These are phyloP conservation scores for Gelatoporia subvermispora DNA, from an alignment of 768 basidiomycete species.

Conservation along the genomic window DNA sequence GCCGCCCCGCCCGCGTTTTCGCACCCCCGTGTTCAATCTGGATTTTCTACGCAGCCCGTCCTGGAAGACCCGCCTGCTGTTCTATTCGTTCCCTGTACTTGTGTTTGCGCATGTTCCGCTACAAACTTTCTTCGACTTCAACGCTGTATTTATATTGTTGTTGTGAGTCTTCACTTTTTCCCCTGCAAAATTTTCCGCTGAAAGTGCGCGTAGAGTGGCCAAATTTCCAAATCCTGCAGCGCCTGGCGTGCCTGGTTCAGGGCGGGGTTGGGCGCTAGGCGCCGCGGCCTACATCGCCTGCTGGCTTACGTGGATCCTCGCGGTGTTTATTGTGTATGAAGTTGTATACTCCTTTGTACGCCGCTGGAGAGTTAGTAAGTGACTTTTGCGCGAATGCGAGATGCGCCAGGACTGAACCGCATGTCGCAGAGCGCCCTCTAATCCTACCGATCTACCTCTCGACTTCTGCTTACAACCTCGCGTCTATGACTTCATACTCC, in stretches of 20 bases:
- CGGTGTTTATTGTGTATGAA: conserved; percentile 74
- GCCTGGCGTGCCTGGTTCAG: conserved; percentile 64
- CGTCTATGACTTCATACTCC: conserved; percentile 72
- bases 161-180: conserved; percentile 52
- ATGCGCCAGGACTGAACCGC: neutral
- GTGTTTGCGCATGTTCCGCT: conserved; percentile 68
- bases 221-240: conserved; percentile 69
- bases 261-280: conserved; percentile 77
- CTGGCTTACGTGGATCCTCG: conserved; percentile 70
- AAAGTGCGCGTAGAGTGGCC: conserved; percentile 48
- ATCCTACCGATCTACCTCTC: conserved; percentile 84
- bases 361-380: conserved; percentile 79
- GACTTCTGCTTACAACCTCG: conserved; percentile 69
- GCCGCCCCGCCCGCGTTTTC: conserved; percentile 58
- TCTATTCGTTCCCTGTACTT: conserved; percentile 65
- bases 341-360: conserved; percentile 69
- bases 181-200: conserved; percentile 1
- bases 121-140: conserved; percentile 87
- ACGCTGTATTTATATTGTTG: conserved; percentile 76
- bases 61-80: conserved; percentile 50
- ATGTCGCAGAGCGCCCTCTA: conserved; percentile 64
- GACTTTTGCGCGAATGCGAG: neutral
- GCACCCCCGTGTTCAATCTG: conserved; percentile 60
- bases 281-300: conserved; percentile 80
- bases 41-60: conserved; percentile 63